Percentiles rank a stretch among this genome's conserved stretches.
Conservation (phyloP, 192 early-diverging fungal species). For the Linderina pennispora region DNA sequence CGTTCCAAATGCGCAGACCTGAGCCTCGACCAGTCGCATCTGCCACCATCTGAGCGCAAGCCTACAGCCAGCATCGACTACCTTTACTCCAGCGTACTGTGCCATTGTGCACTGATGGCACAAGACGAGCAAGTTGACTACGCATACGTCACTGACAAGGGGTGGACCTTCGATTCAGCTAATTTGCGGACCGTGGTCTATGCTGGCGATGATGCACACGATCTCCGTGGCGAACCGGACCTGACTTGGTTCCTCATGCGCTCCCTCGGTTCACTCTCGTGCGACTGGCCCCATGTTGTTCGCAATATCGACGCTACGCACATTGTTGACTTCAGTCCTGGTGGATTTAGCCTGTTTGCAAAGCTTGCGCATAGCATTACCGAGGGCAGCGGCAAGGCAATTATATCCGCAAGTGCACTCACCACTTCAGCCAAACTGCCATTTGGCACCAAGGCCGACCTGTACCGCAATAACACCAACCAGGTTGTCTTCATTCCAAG, state of each 20-base stretch:
- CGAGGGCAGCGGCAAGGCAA: constrained; percentile 70
- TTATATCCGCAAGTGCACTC: constrained; percentile 1
- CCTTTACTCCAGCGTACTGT: constrained; percentile 76
- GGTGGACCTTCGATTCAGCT: constrained; percentile 52
- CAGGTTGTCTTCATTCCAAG: constrained; percentile 67
- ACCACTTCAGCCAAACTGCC: constrained; percentile 37
- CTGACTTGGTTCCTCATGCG: constrained; percentile 57
- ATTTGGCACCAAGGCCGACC: constrained; percentile 60
- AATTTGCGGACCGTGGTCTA: constrained; percentile 65
- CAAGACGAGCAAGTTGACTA: constrained; percentile 50
- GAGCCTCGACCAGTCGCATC: constrained; percentile 67
- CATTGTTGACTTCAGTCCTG: constrained; percentile 86
- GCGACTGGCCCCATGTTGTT: constrained; percentile 53
- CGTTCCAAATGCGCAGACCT: constrained; percentile 72
- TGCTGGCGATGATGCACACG: constrained; percentile 69
- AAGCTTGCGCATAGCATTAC: constrained; percentile 76
- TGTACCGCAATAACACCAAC: constrained; percentile 63
- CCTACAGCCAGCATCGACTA: constrained; percentile 72
- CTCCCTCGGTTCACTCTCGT: constrained; percentile 58
- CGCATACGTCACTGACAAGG: constrained; percentile 54
- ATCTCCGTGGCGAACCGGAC: constrained; percentile 48
- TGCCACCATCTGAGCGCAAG: constrained; percentile 72
- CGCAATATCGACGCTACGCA: constrained; percentile 55
- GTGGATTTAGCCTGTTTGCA: constrained; percentile 75
- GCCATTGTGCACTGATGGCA: constrained; percentile 69